Evolutionary conservation across 192 early-diverging fungal genomes (phyloP), one percentile per base, ranked within the genome.

Genomic region (Entomortierella chlamydospora): DNA sequence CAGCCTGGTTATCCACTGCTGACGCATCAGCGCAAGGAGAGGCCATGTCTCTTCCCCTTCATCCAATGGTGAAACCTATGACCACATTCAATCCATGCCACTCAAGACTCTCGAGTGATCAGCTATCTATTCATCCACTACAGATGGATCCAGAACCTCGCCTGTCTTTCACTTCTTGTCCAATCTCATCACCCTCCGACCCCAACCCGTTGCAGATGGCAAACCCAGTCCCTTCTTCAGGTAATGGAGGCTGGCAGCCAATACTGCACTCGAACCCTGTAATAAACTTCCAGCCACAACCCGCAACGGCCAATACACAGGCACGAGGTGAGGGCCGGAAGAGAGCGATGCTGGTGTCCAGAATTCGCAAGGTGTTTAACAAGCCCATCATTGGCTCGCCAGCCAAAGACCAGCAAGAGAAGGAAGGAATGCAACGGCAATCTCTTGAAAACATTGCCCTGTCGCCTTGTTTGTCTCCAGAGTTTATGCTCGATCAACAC

Each of bases 331-430:
- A 18, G 7, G 29, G 61, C 31, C 72, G 73, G 8, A 68, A 77
- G 54, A 68, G 55, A 42, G 22, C 73, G 0, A 53, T 66, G 0
- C 28, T 78, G 8, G 74, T 68, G 17, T 68, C 74, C 60, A 78
- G 69, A 50, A 57, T 78, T 26, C 74, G 74, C 8, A 78, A 60
- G 28, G 67, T 78, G 13, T 78, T 78, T 61, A 59, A 43, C 50
- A 74, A 66, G 31, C 52, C 61, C 41, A 61, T 54, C 15, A 41
- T 23, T 31, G n/a, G 34, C 11, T 0, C 18, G 5, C 47, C 55
- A 0, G 42, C 25, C 45, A 47, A 47, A 47, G 15, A 47, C 15
- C 45, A 47, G 15, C 45, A 41, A 41, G 39, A 41, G 39, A 6
- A 41, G 7, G 39, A 9, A 41, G 39, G 7, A 13, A 9, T 20